Conservation (phyloP, 352 stramenopile genomes). For the Phytophthora vignae region DNA sequence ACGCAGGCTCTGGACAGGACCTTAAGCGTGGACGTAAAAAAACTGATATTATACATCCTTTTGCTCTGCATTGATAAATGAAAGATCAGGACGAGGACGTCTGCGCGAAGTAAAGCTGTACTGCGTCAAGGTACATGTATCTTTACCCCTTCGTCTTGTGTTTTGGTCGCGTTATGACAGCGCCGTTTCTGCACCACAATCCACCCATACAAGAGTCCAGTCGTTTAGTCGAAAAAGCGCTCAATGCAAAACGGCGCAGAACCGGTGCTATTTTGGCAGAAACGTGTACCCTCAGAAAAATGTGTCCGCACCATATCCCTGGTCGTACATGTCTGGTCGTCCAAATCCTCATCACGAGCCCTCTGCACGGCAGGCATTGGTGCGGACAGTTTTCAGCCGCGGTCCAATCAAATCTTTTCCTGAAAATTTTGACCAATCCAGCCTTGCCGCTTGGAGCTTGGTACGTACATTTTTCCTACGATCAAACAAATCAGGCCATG, state of each 20-base stretch:
- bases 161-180: not conserved
- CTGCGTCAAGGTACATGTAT: not conserved
- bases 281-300: not conserved
- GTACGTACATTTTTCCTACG: slow-evolving; percentile 1
- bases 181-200: not conserved
- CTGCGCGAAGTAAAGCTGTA: too few species aligned
- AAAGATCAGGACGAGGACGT: too few species aligned
- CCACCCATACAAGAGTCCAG: not conserved
- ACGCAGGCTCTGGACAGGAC: too few species aligned
- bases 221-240: slow-evolving; percentile 1
- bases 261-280: not conserved
- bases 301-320: not conserved
- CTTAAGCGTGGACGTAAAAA: too few species aligned
- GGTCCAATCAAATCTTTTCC: not conserved
- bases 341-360: not conserved
- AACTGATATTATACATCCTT: too few species aligned
- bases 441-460: not conserved
- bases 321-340: slow-evolving; percentile 1
- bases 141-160: not conserved
- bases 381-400: not conserved
- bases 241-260: not conserved
- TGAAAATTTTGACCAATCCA: not conserved
- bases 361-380: not conserved
- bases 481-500: not conserved
- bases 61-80: too few species aligned